A percentile compares a stretch with the other conserved stretches of the same genome.
phyloP scores from a whole-genome alignment of 192 early-diverging fungal species.

The Gaertneriomyces semiglobifer region DNA sequence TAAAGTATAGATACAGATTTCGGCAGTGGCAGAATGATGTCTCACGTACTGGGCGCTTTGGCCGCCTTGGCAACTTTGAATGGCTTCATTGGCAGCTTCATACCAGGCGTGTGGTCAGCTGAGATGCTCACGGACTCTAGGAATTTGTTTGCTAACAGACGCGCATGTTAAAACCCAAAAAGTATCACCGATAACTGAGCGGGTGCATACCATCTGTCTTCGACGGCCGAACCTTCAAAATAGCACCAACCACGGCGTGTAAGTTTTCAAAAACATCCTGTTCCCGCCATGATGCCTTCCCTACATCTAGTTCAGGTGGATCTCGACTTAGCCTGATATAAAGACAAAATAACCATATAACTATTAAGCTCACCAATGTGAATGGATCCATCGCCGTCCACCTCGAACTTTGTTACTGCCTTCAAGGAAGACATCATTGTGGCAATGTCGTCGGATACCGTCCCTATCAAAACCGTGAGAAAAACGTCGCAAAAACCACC shows the following conservation, averaged over 20 bases:
- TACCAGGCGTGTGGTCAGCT: constrained; percentile 35
- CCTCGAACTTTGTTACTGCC: constrained; percentile 71
- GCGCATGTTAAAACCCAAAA: neutral
- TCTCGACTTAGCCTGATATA: neutral
- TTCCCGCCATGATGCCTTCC: constrained; percentile 30
- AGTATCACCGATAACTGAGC: neutral
- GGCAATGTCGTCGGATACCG: constrained; percentile 75
- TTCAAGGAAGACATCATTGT: constrained; percentile 60
- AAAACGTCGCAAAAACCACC: neutral
- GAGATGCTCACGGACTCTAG: constrained; percentile 37
- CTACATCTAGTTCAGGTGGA: neutral
- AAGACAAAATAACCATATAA: neutral
- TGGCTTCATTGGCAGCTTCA: constrained; percentile 36
- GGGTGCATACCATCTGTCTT: constrained; percentile 40
- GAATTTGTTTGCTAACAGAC: constrained; percentile 34
- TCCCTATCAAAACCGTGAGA: constrained; percentile 30
- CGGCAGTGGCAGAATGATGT: too few species aligned
- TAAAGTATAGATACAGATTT: too few species aligned
- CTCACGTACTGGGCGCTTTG: too few species aligned
- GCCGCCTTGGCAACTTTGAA: constrained; percentile 2
- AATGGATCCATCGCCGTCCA: constrained; percentile 69
- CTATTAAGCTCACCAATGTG: constrained; percentile 48
- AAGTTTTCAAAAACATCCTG: constrained; percentile 38
- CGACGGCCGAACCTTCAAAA: constrained; percentile 26
- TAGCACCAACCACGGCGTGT: constrained; percentile 29